Evolutionary conservation across 768 basidiomycete genomes (phyloP), one percentile per base, ranked within the genome.

Genomic region (Pholiota microspora): DNA sequence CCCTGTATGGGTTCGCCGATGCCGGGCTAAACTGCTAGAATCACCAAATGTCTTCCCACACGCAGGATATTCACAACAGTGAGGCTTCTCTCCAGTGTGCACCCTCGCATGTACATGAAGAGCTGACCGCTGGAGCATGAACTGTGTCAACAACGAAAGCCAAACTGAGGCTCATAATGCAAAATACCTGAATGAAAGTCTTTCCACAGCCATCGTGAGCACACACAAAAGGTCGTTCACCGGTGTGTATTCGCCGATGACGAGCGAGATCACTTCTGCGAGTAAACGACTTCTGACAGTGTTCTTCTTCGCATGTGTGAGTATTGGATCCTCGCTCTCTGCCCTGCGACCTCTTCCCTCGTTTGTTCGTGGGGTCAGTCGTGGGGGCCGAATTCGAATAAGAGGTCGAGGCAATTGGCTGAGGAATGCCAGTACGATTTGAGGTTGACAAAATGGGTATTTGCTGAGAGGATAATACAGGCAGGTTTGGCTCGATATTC

Each of bases 61-160:
- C 7, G 84, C 89, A 2, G 88, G 89, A 67, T 93, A 92, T 73
- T 92, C 90, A 73, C 94, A 96, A 46, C 78, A 82, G 68, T 96
- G 94, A 8, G 94, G 94, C 63, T 92, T 91, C 73, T 96, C 94
- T 34, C 94, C 94, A 4, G 94, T 94, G 67, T 96, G 94, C 2
- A 93, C 91, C 16, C 94, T 85, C 48, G 80, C 77, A 68, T 96
- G 94, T 1, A 96, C 93, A 57, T 91, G 90, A 54, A 96, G 75
- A 24, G 93, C 93, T 16, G 92, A 94, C 51, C 91, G 85, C 89
- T 96, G 68, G 56, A 57, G 55, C 58, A 61, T 44, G 40, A 25
- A 58, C 31, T 12, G 28, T 48, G 23, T 51, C 28, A 49, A 21
- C 27, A 42, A 48, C 56, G 40, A 57, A 59, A 7, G 16, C 16